Conservation (phyloP, 352 stramenopile genomes). For the Phytophthora kernoviae region DNA sequence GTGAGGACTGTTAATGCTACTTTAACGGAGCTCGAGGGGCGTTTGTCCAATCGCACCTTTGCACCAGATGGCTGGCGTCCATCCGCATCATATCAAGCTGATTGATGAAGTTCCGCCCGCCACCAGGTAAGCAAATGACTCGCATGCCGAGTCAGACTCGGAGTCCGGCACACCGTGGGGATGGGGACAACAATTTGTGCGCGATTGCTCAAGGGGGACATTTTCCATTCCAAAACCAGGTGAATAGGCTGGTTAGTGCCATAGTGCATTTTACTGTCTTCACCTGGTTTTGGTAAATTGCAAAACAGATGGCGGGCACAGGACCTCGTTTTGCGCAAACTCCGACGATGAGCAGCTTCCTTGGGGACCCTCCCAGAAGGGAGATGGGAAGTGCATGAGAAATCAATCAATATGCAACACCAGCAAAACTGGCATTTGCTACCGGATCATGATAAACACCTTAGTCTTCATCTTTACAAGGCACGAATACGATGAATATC, state of each 20-base stretch:
- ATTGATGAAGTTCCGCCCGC: background rate
- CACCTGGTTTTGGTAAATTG: background rate
- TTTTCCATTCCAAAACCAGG: too few species aligned
- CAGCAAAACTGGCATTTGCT: slow-evolving; percentile 9
- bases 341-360: too few species aligned
- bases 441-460: slow-evolving; percentile 1
- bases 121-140: slow-evolving; percentile 5
- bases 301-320: background rate
- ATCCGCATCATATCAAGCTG: slow-evolving; percentile 4
- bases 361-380: slow-evolving; percentile 9
- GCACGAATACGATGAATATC: background rate
- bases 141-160: background rate
- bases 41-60: slow-evolving; percentile 26
- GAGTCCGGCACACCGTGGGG: background rate
- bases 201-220: background rate
- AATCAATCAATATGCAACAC: slow-evolving; percentile 33
- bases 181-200: background rate
- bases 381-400: slow-evolving; percentile 25
- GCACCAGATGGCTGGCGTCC: slow-evolving; percentile 8
- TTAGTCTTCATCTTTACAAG: background rate
- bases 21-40: slow-evolving; percentile 10
- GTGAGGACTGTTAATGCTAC: too few species aligned
- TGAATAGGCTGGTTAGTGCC: background rate
- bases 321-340: slow-evolving; percentile 33
- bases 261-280: background rate